A percentile compares a stretch with the other conserved stretches of the same genome.
These are phyloP conservation scores for Babesia bigemina DNA, from an alignment of 169 alveolate species.

Conservation along the genomic window DNA sequence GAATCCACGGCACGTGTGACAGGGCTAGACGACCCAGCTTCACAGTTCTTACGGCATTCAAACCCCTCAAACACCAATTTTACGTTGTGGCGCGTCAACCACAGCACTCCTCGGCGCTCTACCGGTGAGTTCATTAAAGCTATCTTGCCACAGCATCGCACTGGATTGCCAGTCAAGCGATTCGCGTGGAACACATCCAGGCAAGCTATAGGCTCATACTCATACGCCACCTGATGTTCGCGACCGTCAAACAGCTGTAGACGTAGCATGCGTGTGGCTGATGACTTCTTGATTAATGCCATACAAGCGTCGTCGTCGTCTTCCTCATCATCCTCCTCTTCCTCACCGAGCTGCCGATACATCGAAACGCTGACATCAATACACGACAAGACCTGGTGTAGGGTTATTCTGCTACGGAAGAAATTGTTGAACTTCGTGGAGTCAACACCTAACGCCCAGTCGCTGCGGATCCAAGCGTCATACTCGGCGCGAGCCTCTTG, in stretches of 20 bases:
- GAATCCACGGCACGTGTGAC: not conserved
- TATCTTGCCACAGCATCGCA: conserved; percentile 61
- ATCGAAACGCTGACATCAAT: conserved; percentile 39
- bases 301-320: conserved; percentile 28
- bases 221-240: conserved; percentile 29
- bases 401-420: conserved; percentile 1
- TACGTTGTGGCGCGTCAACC: conserved; percentile 60
- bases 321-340: conserved; percentile 9
- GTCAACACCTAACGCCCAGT: conserved; percentile 51
- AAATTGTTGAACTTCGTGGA: conserved; percentile 14
- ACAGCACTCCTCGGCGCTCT: conserved; percentile 30
- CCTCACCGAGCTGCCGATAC: conserved; percentile 30
- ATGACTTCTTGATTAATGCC: not conserved
- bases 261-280: conserved; percentile 56
- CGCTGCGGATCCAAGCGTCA: conserved; percentile 29
- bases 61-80: conserved; percentile 63
- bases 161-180: conserved; percentile 20
- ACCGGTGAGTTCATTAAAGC: conserved; percentile 53
- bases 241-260: conserved; percentile 46
- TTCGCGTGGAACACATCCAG: conserved; percentile 50
- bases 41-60: conserved; percentile 8
- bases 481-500: conserved; percentile 16
- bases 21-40: not conserved
- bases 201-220: conserved; percentile 63
- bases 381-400: conserved; percentile 47